Conservation (phyloP, 305 asterid genomes). For the Caryopteris hybrid region DNA sequence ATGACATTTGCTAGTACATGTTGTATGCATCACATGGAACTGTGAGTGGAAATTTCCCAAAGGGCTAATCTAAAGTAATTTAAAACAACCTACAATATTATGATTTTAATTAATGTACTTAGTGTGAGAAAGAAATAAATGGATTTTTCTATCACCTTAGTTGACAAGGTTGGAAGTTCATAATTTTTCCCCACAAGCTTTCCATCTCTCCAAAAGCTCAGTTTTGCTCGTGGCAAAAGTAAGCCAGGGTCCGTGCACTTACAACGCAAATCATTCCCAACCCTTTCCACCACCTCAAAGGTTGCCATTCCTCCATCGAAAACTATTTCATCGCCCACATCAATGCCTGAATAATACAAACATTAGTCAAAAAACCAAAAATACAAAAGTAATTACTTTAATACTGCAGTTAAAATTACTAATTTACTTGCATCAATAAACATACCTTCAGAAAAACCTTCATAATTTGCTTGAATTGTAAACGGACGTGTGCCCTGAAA, state of each 20-base stretch:
- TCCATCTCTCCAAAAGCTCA: conserved; percentile 88
- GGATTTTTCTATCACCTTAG: conserved; percentile 39
- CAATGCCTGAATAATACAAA: conserved; percentile 40
- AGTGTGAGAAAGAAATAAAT: neutral
- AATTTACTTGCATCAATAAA: conserved; percentile 10
- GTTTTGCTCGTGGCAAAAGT: conserved; percentile 71
- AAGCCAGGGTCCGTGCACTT: conserved; percentile 80
- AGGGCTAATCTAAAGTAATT: no score
- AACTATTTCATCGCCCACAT: conserved; percentile 71
- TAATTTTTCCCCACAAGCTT: conserved; percentile 47
- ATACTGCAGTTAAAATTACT: neutral
- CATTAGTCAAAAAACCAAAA: neutral
- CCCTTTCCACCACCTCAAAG: conserved; percentile 61
- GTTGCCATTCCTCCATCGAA: conserved; percentile 93
- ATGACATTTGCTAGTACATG: no score
- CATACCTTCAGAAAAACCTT: conserved; percentile 77
- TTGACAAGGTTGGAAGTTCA: conserved; percentile 67
- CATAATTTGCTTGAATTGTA: conserved; percentile 62
- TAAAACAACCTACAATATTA: no score
- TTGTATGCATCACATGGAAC: no score
- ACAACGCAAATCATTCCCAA: conserved; percentile 69
- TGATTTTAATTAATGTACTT: neutral
- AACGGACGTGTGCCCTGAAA: conserved; percentile 71
- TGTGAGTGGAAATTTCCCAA: no score
- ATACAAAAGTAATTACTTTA: neutral